Evolutionary conservation across 352 stramenopile species (phyloP), one percentile per base, ranked within the genome.

Genomic region (Globisporangium apiculatum): DNA sequence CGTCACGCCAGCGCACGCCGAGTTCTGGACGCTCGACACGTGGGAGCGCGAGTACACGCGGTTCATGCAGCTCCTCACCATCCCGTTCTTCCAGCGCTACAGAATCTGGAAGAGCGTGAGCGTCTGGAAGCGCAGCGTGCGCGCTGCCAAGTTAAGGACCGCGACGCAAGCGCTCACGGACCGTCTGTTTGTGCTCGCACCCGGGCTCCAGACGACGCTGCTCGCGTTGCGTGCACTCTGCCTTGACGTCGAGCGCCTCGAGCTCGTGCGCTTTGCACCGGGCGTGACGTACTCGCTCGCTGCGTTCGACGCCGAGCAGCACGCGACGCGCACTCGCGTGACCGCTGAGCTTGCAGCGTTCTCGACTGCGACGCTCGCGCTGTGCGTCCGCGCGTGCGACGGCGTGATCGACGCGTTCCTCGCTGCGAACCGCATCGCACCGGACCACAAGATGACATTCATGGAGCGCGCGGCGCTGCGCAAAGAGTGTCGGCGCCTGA

Each of bases 371-470:
- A 90, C 89, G 5, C 68, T 95, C 24, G 68, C 79, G 48, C 76
- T 97, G 55, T 96, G 95, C 51, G 77, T 95, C 1, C 75, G 80
- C 15, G 89, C 94, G 3, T 97, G 94, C 51, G 90, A 98, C 62
- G 71, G 92, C 9, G 91, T 97, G 35, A 92, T 98, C 18, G 93
- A 98, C 57, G 55, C 61, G 12, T 98, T 98, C 51, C 72, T 98
- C 18, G 74, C 74, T 40, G 67, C 72, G 9, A 98, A 98, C 73
- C 92, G 95, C 47, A 98, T 98, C 65, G 83, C 87, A 0, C 73
- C 89, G 0, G 87, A 97, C 50, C 88, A 97, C 67, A 96, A 95
- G 49, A 98, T 98, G 93, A 98, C 91, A 6, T 98, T 98, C 65
- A 98, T 98, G 93, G 94, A 98, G 67, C 74, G 91, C 15, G 93